Conservation (phyloP, 768 basidiomycete genomes). For the Dacryopinax primogenitus region DNA sequence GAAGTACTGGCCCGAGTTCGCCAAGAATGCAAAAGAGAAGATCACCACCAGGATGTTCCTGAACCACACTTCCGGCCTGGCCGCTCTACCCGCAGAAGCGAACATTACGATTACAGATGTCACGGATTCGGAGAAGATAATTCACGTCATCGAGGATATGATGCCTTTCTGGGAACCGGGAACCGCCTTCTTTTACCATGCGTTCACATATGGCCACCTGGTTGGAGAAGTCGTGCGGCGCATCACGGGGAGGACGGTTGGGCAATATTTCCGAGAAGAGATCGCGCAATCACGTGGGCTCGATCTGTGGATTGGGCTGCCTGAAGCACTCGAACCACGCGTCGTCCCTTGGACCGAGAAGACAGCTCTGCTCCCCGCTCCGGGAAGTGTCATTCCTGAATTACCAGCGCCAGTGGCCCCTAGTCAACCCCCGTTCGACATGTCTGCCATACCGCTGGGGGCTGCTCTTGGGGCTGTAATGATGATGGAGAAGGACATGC, state of each 20-base stretch:
- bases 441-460: too few species aligned
- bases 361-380: not conserved
- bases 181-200: not conserved
- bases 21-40: not conserved
- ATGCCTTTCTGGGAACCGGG: not conserved
- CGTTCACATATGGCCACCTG: not conserved
- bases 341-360: not conserved
- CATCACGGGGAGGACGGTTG: not conserved
- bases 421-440: too few species aligned
- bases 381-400: too few species aligned
- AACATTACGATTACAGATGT: not conserved
- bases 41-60: not conserved
- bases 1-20: not conserved
- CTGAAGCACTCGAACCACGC: not conserved
- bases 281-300: not conserved
- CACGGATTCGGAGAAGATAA: not conserved
- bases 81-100: not conserved
- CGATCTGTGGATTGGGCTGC: not conserved
- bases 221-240: not conserved
- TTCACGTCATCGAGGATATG: not conserved
- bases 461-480: too few species aligned
- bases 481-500: too few species aligned
- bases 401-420: too few species aligned
- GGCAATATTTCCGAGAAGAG: not conserved
- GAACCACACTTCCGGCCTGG: not conserved